Evolutionary conservation across 1,284 basidiomycete species (phyloP).

Genomic region (Peniophora sp.): DNA sequence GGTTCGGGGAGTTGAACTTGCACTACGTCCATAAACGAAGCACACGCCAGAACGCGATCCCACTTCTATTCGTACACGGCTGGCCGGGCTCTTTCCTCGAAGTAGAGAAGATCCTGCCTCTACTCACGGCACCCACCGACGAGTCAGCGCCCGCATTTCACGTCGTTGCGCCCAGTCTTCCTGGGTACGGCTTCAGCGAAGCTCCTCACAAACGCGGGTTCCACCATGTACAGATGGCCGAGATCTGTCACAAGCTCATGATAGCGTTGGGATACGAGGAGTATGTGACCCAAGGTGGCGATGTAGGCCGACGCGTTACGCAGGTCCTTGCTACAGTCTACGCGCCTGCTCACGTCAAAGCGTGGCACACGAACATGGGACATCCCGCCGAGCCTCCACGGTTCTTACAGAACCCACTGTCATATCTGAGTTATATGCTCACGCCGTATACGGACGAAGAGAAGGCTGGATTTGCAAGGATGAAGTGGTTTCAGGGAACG

Average conservation of each 20-base stretch:
- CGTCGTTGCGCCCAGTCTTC: slow-evolving; percentile 46
- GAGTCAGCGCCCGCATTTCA: slow-evolving; percentile 47
- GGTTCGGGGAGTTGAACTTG: slow-evolving; percentile 27
- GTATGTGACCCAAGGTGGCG: slow-evolving; percentile 40
- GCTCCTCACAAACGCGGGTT: slow-evolving; percentile 31
- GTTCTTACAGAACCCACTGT: not conserved
- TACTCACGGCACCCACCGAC: slow-evolving; percentile 29
- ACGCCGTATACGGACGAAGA: slow-evolving; percentile 27
- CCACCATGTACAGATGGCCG: slow-evolving; percentile 16
- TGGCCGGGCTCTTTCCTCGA: slow-evolving; percentile 58
- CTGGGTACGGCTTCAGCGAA: slow-evolving; percentile 49
- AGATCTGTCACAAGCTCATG: slow-evolving; percentile 37
- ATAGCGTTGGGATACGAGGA: slow-evolving; percentile 36
- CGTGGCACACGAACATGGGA: slow-evolving; percentile 28
- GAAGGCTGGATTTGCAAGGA: slow-evolving; percentile 25
- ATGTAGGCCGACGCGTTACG: slow-evolving; percentile 32
- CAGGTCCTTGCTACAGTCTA: slow-evolving; percentile 19
- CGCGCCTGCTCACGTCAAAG: slow-evolving; percentile 23
- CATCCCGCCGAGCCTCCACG: not conserved
- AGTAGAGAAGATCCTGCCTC: slow-evolving; percentile 43
- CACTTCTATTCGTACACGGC: slow-evolving; percentile 39
- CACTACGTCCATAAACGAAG: slow-evolving; percentile 25
- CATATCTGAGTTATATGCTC: slow-evolving; percentile 4
- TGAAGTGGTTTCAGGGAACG: slow-evolving; percentile 19
- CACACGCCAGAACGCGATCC: slow-evolving; percentile 26